Percentiles rank a stretch among this genome's conserved stretches.
These are phyloP conservation scores for Lycium barbarum DNA, from an alignment of 257 asterid genomes.

Conservation along the genomic window DNA sequence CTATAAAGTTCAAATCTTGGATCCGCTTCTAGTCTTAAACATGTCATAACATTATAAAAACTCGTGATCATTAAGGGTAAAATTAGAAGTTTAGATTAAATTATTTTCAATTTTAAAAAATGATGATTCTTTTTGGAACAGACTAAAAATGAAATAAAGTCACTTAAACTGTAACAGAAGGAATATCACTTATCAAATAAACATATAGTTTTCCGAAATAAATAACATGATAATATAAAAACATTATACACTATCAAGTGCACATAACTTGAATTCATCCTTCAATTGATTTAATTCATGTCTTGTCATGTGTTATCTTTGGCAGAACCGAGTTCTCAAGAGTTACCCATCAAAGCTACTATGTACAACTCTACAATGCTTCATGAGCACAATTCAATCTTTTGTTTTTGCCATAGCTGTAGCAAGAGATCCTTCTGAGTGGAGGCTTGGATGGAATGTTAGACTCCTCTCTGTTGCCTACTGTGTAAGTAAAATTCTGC, in stretches of 20 bases:
- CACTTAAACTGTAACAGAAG: not conserved
- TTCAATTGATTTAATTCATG: not conserved
- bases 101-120: not conserved
- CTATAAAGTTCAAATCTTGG: not conserved
- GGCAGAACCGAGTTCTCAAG: slow-evolving; percentile 58
- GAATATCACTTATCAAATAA: too few relatives aligned
- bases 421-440: slow-evolving; percentile 63
- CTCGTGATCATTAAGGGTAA: not conserved
- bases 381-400: slow-evolving; percentile 69
- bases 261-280: too few relatives aligned
- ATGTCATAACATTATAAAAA: not conserved
- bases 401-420: slow-evolving; percentile 63
- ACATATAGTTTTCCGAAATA: too few relatives aligned
- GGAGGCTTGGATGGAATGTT: slow-evolving; percentile 77
- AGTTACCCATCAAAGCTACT: slow-evolving; percentile 79
- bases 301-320: not conserved
- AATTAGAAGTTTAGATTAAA: not conserved
- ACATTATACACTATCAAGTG: too few relatives aligned
- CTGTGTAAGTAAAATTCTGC: slow-evolving; percentile 55
- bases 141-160: not conserved
- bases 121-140: too few relatives aligned
- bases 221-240: too few relatives aligned
- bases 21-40: not conserved
- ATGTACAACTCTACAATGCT: slow-evolving; percentile 71
- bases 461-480: slow-evolving; percentile 67